Percentiles rank a stretch among this genome's conserved stretches.
phyloP scores from a whole-genome alignment of 208 protist genomes.

The Acanthamoeba sp. region DNA sequence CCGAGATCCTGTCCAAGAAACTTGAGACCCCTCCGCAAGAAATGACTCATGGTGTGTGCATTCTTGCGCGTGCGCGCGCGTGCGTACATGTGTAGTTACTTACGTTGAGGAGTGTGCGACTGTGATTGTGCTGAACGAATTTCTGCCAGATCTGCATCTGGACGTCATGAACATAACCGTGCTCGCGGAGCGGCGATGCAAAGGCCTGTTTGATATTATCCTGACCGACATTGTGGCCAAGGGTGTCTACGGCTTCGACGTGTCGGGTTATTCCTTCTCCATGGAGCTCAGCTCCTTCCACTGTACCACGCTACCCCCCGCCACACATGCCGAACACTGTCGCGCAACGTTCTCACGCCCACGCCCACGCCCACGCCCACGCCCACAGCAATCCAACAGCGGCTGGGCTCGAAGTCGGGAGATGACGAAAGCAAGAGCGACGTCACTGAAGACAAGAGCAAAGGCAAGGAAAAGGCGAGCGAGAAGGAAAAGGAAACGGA shows the following conservation, averaged over 20 bases:
- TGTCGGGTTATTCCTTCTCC: constrained; percentile 50
- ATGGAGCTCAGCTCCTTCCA: constrained; percentile 42
- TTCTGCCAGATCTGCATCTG: constrained; percentile 43
- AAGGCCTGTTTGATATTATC: constrained; percentile 51
- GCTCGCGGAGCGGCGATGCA: constrained; percentile 61
- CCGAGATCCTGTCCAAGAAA: constrained; percentile 56
- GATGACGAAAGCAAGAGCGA: not conserved
- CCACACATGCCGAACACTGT: too few species aligned
- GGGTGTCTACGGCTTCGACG: constrained; percentile 50
- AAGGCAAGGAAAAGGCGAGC: not conserved
- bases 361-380: too few species aligned
- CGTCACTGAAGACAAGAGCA: not conserved
- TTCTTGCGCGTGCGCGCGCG: too few species aligned
- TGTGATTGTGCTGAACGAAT: too few species aligned
- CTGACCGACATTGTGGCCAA: constrained; percentile 45
- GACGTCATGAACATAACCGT: constrained; percentile 64
- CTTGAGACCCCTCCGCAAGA: constrained; percentile 39
- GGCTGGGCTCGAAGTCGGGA: not conserved
- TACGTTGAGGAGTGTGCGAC: not conserved
- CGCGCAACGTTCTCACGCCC: too few species aligned
- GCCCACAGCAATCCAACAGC: not conserved
- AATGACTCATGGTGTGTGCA: constrained; percentile 5
- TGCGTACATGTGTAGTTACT: not conserved
- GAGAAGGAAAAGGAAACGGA: constrained; percentile 30
- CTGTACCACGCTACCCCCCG: not conserved